phyloP scores from a whole-genome alignment of 441 rosid genomes.

The Viola pubescens region DNA sequence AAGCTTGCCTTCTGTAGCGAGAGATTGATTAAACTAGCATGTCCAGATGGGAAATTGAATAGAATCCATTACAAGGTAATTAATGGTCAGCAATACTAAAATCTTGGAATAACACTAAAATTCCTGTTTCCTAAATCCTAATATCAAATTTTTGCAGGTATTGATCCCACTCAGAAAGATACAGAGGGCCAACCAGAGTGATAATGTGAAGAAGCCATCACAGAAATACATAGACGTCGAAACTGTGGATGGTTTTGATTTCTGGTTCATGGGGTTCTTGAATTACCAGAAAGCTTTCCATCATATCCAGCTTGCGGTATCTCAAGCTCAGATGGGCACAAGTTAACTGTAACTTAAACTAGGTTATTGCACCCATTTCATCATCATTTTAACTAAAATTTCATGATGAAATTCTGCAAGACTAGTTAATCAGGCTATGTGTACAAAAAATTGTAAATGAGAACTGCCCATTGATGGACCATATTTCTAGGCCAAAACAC shows the following conservation, averaged over 20 bases:
- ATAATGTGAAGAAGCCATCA: slow-evolving; percentile 48
- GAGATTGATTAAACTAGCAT: slow-evolving; percentile 40
- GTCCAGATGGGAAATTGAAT: slow-evolving; percentile 37
- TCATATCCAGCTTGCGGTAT: slow-evolving; percentile 37
- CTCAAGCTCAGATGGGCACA: slow-evolving; percentile 14
- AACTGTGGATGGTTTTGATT: slow-evolving; percentile 53
- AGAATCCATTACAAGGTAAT: slow-evolving; percentile 51
- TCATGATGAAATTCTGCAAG: slow-evolving; percentile 9
- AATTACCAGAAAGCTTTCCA: slow-evolving; percentile 49
- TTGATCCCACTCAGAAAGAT: slow-evolving; percentile 47
- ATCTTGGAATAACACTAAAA: background rate
- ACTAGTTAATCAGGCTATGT: slow-evolving; percentile 16
- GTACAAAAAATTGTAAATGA: slow-evolving; percentile 14
- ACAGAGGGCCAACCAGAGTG: slow-evolving; percentile 37
- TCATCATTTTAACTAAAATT: slow-evolving; percentile 6
- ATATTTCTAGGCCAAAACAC: background rate
- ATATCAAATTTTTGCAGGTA: slow-evolving; percentile 24
- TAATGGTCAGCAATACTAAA: background rate
- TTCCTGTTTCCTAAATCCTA: background rate
- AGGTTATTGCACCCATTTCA: slow-evolving; percentile 2
- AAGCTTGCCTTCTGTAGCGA: slow-evolving; percentile 60
- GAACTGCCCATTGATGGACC: background rate
- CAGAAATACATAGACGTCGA: slow-evolving; percentile 57
- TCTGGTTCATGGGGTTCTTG: slow-evolving; percentile 84
- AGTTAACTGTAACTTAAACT: slow-evolving; percentile 3